Evolutionary conservation across 768 basidiomycete genomes (phyloP).

Genomic region (Paxillus rubicundulus): DNA sequence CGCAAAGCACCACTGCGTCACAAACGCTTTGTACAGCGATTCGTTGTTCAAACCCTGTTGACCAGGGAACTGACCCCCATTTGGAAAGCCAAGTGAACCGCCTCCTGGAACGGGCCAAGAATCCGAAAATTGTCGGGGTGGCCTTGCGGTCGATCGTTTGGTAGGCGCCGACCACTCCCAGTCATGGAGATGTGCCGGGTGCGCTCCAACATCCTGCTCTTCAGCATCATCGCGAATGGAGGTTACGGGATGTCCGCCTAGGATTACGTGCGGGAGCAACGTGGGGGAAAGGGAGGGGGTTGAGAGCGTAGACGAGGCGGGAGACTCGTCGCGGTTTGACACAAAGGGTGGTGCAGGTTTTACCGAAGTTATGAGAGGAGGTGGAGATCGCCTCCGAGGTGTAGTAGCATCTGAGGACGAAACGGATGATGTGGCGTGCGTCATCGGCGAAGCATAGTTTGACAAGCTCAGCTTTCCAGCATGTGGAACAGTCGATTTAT

Average conservation of each 20-base stretch:
- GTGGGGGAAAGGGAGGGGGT: slow-evolving; percentile 23
- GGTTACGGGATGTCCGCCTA: slow-evolving; percentile 27
- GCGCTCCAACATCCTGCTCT: neutral
- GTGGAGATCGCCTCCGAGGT: neutral
- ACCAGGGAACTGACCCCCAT: slow-evolving; percentile 1
- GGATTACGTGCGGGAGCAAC: slow-evolving; percentile 21
- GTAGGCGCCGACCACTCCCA: slow-evolving; percentile 23
- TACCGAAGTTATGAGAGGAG: neutral
- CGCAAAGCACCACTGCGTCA: slow-evolving; percentile 69
- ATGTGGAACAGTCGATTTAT: neutral
- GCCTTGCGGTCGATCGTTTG: neutral
- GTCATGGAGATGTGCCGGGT: slow-evolving; percentile 8
- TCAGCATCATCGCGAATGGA: neutral
- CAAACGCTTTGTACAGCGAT: slow-evolving; percentile 55
- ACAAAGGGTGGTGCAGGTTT: neutral
- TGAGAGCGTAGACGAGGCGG: slow-evolving; percentile 27
- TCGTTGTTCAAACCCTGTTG: slow-evolving; percentile 19
- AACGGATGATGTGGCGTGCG: slow-evolving; percentile 1
- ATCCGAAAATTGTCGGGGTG: neutral
- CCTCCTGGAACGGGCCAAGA: slow-evolving; percentile 21
- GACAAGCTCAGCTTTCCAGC: slow-evolving; percentile 27
- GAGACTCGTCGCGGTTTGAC: slow-evolving; percentile 15
- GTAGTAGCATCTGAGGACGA: neutral
- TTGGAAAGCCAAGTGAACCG: neutral
- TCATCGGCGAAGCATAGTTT: slow-evolving; percentile 35